Base-by-base conservation (phyloP, 352 stramenopile species). In the Pythium brachiatum region DNA sequence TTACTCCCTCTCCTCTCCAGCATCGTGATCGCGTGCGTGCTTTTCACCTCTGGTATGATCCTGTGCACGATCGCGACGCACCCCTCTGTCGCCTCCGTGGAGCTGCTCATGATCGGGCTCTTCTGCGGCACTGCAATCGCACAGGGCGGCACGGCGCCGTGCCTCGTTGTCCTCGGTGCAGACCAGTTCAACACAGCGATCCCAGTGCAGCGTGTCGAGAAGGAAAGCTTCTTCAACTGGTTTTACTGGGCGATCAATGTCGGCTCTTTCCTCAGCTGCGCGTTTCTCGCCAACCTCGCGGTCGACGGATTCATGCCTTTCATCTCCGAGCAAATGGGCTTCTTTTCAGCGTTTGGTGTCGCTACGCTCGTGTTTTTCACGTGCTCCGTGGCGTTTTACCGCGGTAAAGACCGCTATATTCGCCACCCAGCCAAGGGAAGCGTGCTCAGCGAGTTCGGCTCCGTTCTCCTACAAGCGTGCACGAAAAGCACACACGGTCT, bases 201-300 rank as follows among this genome's bases (percentile, higher is more conserved):
- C 29, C 79, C 81, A 0, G 67, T 68, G 3, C 81, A 95, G 62
- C 78, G 76, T 7, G 44, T 61, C 1, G 82, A 93, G 72, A 91
- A 95, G 57, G 82, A 95, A 63, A 90, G 81, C 34, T 97, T 96
- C 65, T 97, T 97, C 74, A 94, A 96, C 62, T 96, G 83, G 81
- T 97, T 97, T 69, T 97, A 97, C 74, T 96, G 86, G 87, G 71
- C 83, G 7, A 96, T 97, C 66, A 97, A 97, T 63, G 70, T 96
- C 20, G 91, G 91, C 20, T 84, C 88, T 6, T 89, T 90, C 27
- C 86, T 97, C 53, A 96, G 89, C 73, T 97, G 90, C 68, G 89
- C 78, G 0, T 77, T 97, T 26, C 73, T 97, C 31, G 90, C 88
- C 0, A 97, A 97, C 60, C 58, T 97, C 34, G 91, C 87, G 0